These are phyloP conservation scores for Saitozyma podzolica DNA, from an alignment of 768 basidiomycete species.

Conservation along the genomic window DNA sequence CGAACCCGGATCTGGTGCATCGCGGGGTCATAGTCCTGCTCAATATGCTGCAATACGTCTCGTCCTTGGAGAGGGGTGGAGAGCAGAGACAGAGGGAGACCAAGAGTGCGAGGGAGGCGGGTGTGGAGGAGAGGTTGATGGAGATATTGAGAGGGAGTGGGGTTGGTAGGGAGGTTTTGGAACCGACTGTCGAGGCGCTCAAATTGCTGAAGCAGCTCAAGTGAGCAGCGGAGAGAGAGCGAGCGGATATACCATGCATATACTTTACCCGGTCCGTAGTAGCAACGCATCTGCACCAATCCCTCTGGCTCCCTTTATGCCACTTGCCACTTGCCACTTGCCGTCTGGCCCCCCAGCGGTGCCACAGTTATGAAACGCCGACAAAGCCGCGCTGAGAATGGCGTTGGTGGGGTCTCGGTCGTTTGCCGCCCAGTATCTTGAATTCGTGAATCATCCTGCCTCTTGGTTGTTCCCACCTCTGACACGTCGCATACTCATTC, in stretches of 20 bases:
- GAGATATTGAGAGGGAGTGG: constrained; percentile 12
- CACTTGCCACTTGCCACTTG: not conserved
- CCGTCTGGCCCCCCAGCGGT: not conserved
- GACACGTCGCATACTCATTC: not conserved
- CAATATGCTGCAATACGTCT: constrained; percentile 63
- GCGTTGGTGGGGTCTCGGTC: too few relatives aligned
- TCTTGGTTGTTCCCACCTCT: not conserved
- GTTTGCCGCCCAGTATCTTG: too few relatives aligned
- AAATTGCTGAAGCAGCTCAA: constrained; percentile 30
- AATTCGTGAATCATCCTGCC: not conserved
- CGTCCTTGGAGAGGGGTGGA: constrained; percentile 45
- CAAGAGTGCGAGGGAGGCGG: constrained; percentile 60
- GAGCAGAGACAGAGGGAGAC: constrained; percentile 51
- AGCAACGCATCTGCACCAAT: not conserved
- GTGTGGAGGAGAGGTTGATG: constrained; percentile 60
- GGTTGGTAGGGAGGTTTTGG: constrained; percentile 26
- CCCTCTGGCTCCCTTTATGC: not conserved
- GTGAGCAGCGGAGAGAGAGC: not conserved
- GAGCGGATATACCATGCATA: not conserved
- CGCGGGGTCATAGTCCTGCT: constrained; percentile 73
- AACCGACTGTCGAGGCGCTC: constrained; percentile 32
- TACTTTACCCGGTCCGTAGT: not conserved
- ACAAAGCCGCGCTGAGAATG: too few relatives aligned
- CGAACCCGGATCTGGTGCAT: constrained; percentile 66
- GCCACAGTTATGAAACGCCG: too few relatives aligned